Evolutionary conservation across 306 rosid genomes (phyloP).

Genomic region (Leucaena leucocephala): DNA sequence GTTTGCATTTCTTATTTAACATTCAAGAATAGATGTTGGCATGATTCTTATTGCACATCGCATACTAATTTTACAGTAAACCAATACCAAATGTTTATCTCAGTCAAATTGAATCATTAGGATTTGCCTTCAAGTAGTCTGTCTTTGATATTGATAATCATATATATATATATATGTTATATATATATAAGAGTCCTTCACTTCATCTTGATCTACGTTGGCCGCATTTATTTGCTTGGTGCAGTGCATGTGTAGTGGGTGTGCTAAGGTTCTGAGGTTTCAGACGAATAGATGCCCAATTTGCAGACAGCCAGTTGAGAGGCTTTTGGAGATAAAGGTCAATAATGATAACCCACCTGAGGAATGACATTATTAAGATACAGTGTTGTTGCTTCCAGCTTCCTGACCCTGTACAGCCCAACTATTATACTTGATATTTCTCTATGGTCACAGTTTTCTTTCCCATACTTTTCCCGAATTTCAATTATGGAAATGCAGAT

Average conservation of each 20-base stretch:
- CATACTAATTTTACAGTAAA: background rate
- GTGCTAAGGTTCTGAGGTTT: slow-evolving; percentile 79
- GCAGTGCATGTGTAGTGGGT: slow-evolving; percentile 88
- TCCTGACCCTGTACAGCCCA: slow-evolving; percentile 40
- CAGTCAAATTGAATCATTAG: background rate
- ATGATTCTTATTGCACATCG: background rate
- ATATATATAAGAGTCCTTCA: background rate
- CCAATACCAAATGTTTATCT: background rate
- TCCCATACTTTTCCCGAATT: slow-evolving; percentile 31
- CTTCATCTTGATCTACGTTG: slow-evolving; percentile 22
- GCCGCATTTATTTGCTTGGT: slow-evolving; percentile 36
- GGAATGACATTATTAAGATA: slow-evolving; percentile 47
- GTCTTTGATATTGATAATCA: slow-evolving; percentile 16
- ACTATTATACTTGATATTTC: slow-evolving; percentile 35
- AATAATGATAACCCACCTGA: slow-evolving; percentile 43
- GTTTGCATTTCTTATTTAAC: background rate
- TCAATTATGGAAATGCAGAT: slow-evolving; percentile 36
- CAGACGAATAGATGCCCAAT: slow-evolving; percentile 87
- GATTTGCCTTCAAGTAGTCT: slow-evolving; percentile 13
- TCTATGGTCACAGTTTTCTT: slow-evolving; percentile 23
- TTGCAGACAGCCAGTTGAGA: slow-evolving; percentile 87
- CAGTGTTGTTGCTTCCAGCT: slow-evolving; percentile 2
- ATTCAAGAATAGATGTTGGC: slow-evolving; percentile 16
- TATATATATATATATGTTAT: slow-evolving; percentile 18
- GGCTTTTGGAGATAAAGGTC: slow-evolving; percentile 84